Base-by-base conservation (phyloP, 208 protist genomes). In the Angomonas deanei region DNA sequence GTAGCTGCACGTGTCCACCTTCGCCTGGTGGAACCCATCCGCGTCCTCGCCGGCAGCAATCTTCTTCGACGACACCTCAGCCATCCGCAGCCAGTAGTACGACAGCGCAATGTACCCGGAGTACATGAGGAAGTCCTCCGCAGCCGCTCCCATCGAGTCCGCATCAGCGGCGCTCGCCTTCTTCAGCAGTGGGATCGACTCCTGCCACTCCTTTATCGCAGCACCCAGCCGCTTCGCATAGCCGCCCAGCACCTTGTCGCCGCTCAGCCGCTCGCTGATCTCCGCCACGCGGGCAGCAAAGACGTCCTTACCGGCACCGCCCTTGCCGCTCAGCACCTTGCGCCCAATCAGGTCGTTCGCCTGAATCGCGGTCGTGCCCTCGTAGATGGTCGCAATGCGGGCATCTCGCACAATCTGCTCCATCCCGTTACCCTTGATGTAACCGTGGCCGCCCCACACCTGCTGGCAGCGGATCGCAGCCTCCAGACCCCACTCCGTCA, bases 81-180 rank as follows among this genome's bases (percentile, higher is more conserved):
- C 86, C 90, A 93, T 90, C 34, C 73, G 84, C 70, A 93, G 76
- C 90, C 90, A 96, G 72, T 96, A 88, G 73, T 84, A 88, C 13
- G 74, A 84, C 0, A 96, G 73, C 0, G 72, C 70, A 39, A 96
- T 63, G 68, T 93, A 93, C 23, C 86, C 90, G 15, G 82, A 76
- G 76, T 78, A 88, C 80, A 93, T 87, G 32, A 96, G 62, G 56
- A 91, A 76, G 63, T 93, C 84, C 64, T 92, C 82, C 28, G 80
- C 78, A 1, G 80, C 61, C 2, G 76, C 72, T 0, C 68, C 76
- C 8, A 80, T 76, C 8, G 59, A 42, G 33, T 92, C 78, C 21
- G 56, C 60, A 65, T 93, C 69, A 33, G 62, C 73, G 59, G 76
- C 31, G 1, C 81, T 73, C 26, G 64, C 62, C 32, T 78, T 49